Conservation (phyloP, 148 eudicot genomes). For the Fagopyrum homotropicum region DNA sequence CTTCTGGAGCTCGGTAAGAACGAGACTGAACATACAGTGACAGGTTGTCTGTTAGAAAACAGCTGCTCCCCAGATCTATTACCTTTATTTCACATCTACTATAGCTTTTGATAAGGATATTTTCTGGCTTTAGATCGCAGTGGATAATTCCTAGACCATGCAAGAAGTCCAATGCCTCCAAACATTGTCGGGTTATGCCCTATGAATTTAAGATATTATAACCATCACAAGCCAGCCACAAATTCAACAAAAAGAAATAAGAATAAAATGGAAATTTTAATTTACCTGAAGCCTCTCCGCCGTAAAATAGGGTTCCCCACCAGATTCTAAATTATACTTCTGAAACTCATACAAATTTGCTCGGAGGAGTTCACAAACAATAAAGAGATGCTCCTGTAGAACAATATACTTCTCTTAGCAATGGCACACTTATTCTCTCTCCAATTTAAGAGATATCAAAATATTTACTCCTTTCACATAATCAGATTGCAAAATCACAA, state of each 20-base stretch:
- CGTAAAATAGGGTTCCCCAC: constrained; percentile 82
- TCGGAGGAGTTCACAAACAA: constrained; percentile 89
- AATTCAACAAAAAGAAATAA: background rate
- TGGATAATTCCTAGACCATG: constrained; percentile 80
- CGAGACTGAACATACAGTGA: constrained; percentile 90
- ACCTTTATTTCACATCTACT: constrained; percentile 87
- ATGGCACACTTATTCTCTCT: too few relatives aligned
- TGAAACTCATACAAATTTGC: constrained; percentile 97
- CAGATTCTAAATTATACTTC: constrained; percentile 80
- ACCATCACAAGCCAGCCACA: background rate
- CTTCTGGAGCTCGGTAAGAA: constrained; percentile 96
- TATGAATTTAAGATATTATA: constrained; percentile 20
- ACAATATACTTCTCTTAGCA: background rate
- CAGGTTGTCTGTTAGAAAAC: constrained; percentile 70
- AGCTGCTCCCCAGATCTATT: constrained; percentile 97
- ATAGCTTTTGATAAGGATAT: constrained; percentile 82
- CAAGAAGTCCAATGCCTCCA: constrained; percentile 84
- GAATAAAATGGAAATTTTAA: background rate
- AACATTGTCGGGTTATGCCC: constrained; percentile 75
- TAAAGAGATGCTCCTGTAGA: constrained; percentile 86
- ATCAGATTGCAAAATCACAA: background rate
- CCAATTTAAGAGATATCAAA: too few relatives aligned
- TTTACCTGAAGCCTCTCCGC: constrained; percentile 70
- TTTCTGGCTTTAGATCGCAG: constrained; percentile 96
- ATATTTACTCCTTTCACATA: background rate